These are phyloP conservation scores for Suhomyces choctaworum DNA, from an alignment of 1,139 yeast genomes.

Conservation along the genomic window DNA sequence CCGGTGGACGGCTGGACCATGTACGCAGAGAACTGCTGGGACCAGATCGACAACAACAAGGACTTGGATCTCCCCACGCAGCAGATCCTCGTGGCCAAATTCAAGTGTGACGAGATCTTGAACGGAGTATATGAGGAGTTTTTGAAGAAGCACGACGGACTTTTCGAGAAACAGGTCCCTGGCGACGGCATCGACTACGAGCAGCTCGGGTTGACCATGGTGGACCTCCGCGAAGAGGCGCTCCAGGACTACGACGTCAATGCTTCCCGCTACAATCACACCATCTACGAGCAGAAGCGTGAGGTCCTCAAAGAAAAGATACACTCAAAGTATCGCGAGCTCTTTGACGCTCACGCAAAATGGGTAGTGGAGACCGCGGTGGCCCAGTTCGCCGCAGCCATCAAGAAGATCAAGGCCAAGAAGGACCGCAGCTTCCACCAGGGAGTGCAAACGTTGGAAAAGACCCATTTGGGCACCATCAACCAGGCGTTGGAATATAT, in stretches of 20 bases:
- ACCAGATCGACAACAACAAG: slow-evolving; percentile 86
- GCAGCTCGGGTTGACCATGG: slow-evolving; percentile 43
- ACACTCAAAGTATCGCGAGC: slow-evolving; percentile 40
- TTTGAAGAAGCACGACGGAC: slow-evolving; percentile 31
- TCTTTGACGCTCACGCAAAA: slow-evolving; percentile 37
- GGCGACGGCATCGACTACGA: slow-evolving; percentile 30
- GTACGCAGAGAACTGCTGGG: slow-evolving; percentile 92
- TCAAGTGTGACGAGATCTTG: slow-evolving; percentile 89
- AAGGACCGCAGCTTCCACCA: slow-evolving; percentile 8
- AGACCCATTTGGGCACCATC: slow-evolving; percentile 16
- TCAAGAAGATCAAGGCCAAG: slow-evolving; percentile 11
- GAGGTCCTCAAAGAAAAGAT: slow-evolving; percentile 48
- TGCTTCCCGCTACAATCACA: slow-evolving; percentile 70
- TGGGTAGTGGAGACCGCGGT: slow-evolving; percentile 10
- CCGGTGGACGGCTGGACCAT: slow-evolving; percentile 97
- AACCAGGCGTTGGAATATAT: slow-evolving; percentile 19
- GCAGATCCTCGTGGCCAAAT: slow-evolving; percentile 90
- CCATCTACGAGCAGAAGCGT: slow-evolving; percentile 67
- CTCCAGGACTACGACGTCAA: slow-evolving; percentile 58
- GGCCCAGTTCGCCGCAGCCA: slow-evolving; percentile 6
- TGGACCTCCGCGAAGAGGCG: slow-evolving; percentile 43
- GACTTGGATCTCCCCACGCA: slow-evolving; percentile 96
- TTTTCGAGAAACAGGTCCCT: slow-evolving; percentile 14
- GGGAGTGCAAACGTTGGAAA: slow-evolving; percentile 7
- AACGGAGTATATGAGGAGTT: slow-evolving; percentile 52